Evolutionary conservation across 306 rosid species (phyloP).

Genomic region (Dalbergia oliveri): DNA sequence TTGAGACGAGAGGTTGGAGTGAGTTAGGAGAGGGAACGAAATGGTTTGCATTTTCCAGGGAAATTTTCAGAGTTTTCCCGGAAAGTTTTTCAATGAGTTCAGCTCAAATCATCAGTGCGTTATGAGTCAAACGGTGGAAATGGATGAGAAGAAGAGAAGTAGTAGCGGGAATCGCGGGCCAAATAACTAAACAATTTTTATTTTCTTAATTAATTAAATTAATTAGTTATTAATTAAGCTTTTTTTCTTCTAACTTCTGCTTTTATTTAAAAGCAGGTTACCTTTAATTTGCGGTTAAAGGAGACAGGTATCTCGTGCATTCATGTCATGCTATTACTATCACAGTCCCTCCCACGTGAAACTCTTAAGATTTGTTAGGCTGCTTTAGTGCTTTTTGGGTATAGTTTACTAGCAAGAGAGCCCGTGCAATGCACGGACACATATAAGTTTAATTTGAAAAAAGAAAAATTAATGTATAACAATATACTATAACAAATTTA

Average conservation of each 20-base stretch:
- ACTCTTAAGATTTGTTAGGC: neutral
- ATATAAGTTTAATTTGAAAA: no score
- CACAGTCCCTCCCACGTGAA: neutral
- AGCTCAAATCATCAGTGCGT: neutral
- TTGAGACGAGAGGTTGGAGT: slow-evolving; percentile 40
- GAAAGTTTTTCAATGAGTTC: neutral
- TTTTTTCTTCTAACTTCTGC: neutral
- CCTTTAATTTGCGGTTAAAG: neutral
- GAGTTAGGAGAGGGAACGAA: slow-evolving; percentile 45
- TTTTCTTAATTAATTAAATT: neutral
- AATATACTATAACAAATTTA: no score
- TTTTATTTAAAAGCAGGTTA: neutral
- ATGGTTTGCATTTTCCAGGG: slow-evolving; percentile 54
- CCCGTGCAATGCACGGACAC: no score
- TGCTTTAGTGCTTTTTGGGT: no score
- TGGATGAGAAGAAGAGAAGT: neutral
- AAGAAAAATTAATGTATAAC: no score
- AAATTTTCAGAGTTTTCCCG: slow-evolving; percentile 9
- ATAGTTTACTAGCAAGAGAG: no score
- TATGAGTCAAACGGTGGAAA: neutral
- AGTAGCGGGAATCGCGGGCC: slow-evolving; percentile 45
- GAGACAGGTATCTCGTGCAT: neutral
- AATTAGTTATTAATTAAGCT: slow-evolving; percentile 8
- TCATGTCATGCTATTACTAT: neutral
- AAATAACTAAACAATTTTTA: neutral